Base-by-base conservation (phyloP, 257 asterid species). In the Petrea volubilis region DNA sequence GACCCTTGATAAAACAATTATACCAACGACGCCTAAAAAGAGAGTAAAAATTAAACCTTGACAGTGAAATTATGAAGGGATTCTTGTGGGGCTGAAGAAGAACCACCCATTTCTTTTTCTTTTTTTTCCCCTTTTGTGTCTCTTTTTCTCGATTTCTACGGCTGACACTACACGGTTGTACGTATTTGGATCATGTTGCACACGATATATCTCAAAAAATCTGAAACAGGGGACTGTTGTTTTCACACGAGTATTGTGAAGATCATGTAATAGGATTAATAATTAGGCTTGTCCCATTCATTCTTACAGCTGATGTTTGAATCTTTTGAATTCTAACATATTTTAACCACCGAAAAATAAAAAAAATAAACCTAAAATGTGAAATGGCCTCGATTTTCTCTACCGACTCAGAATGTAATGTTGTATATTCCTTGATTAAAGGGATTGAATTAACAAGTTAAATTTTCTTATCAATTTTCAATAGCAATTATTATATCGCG, bases 1-100 rank as follows among this genome's bases (percentile, higher is more conserved):
- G 40, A 53, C 17, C 51, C 65, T 21, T 23, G 24, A 25, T 24
- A 36, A 68, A 20, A 56, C 4, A 68, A 25, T 4, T 10, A 27
- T 21, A 2, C 27, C 21, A 36, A 20, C 12, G 17, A 73, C 65
- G 27, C 52, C 46, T 18, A 3, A 62, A 20, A 55, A 7, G 23
- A 24, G 59, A 24, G 28, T n/a, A 68, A 66, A 60, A 44, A 49
- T 0, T 10, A 10, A 71, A 93, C 98, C 99, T 91, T 91, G 67
- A 89, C 96, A 43, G 87, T 74, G 70, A 94, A 88, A 13, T 94
- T 97, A 70, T 94, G 93, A 74, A 94, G 71, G 71, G 97, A 88
- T 49, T 85, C 84, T 43, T 89, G 79, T 33, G 89, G 84, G 71
- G 84, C 76, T 7, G 96, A 82, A 28, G 82, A 24, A 64, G 87